Evolutionary conservation across 106 monocot species (phyloP), one percentile per base, ranked within the genome.

Genomic region (Allium cepa): DNA sequence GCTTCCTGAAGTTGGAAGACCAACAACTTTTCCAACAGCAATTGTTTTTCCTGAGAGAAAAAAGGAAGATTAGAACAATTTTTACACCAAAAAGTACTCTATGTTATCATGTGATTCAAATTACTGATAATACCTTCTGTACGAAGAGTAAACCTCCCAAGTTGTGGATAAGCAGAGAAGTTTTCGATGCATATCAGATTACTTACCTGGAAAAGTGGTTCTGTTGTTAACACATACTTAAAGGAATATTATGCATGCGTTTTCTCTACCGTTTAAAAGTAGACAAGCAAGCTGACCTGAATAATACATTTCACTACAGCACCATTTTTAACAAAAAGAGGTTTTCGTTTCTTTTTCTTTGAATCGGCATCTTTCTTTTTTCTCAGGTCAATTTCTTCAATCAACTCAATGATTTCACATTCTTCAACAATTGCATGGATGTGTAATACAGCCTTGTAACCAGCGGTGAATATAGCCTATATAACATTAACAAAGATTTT

Each of bases 391-490:
- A 93, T 93, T 76, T 99, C 97, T 79, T 93, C 92, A 49, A 99
- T 64, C 22, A 99, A 80, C 15, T 99, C 89, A 61, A 93, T 87
- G 76, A 93, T 99, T 70, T 99, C 97, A 67, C 92, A 92, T 69
- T 99, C 97, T 79, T 99, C 97, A 10, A 92, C 92, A 52, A 92
- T 61, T 28, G 97, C 71, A 69, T 99, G 97, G 70, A 99, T 87
- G 67, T 99, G 97, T 63, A 99, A 65, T 2, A 99, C 72, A 45
- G 97, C 97, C 64, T 90, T 99, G 79, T 92, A 99, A 27, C 97
- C 97, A 71, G 97, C 92, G 67, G 97, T 99, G 26, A 99, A 99
- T 52, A 99, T 92, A 26, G 92, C 92, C 97, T 97, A 76, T 4
- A 4, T 12, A 45, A 63, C 13, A 64, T 6, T 12, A 55, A 55